phyloP scores from a whole-genome alignment of 2,329 filamentous ascomycete genomes.

The Colletotrichum aenigma region DNA sequence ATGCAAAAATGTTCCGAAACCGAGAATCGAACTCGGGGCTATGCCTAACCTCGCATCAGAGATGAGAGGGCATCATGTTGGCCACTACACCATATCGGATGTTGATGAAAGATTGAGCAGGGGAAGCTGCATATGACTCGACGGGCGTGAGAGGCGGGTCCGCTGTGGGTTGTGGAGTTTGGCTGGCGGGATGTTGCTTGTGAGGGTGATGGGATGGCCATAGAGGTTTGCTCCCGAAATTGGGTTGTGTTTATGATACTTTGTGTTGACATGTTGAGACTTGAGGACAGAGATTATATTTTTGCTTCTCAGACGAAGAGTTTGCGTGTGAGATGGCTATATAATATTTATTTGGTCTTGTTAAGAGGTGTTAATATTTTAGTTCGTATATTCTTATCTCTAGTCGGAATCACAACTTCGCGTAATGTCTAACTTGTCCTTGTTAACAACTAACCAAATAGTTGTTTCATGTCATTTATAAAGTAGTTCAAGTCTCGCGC shows the following conservation, averaged over 20 bases:
- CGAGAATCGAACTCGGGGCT: conserved; percentile 20
- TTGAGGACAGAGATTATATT: not conserved
- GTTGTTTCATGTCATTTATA: not conserved
- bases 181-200: not conserved
- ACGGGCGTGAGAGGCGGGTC: not conserved
- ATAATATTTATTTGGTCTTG: not conserved
- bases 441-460: not conserved
- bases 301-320: not conserved
- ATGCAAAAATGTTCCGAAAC: not conserved
- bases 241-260: not conserved
- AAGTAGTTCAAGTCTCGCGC: not conserved
- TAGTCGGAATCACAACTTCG: not conserved
- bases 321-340: not conserved
- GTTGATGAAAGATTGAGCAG: fast-evolving
- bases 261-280: not conserved
- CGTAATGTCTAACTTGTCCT: not conserved
- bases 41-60: conserved; percentile 1
- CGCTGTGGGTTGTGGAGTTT: not conserved
- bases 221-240: not conserved
- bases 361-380: too few relatives aligned
- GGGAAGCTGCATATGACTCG: not conserved
- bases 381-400: not conserved
- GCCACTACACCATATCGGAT: conserved; percentile 20
- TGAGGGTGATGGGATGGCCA: not conserved
- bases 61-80: conserved; percentile 19